A percentile compares a stretch with the other conserved stretches of the same genome.
These are phyloP conservation scores for Stagonosporopsis cucurbitacearum DNA, from an alignment of 2,329 filamentous ascomycete genomes.

Conservation along the genomic window DNA sequence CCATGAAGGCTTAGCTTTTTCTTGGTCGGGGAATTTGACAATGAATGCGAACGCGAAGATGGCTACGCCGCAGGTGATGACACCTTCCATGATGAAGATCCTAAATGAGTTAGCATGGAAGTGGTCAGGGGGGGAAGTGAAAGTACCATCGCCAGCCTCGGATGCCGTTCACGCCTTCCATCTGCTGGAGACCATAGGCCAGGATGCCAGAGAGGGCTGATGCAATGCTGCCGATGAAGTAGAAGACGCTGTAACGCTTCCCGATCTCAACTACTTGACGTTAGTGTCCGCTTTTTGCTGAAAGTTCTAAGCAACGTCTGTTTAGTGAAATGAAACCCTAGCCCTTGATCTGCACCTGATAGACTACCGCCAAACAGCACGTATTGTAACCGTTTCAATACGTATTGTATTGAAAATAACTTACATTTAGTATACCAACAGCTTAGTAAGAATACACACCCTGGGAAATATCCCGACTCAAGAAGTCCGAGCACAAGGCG, in stretches of 20 bases:
- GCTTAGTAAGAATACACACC: slow-evolving; percentile 28
- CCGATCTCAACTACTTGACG: slow-evolving; percentile 26
- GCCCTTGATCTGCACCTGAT: neutral
- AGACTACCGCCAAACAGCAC: neutral
- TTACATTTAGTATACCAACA: slow-evolving; percentile 37
- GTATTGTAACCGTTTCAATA: neutral
- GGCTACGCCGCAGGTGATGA: slow-evolving; percentile 29
- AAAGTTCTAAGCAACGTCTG: neutral
- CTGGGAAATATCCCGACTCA: slow-evolving; percentile 32
- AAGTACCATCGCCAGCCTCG: slow-evolving; percentile 31
- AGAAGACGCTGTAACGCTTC: slow-evolving; percentile 34
- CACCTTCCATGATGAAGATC: slow-evolving; percentile 38
- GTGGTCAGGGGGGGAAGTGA: neutral
- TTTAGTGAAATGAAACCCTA: neutral
- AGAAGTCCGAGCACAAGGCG: slow-evolving; percentile 28
- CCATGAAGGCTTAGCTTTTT: slow-evolving; percentile 27
- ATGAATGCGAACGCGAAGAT: slow-evolving; percentile 30
- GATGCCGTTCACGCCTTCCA: slow-evolving; percentile 30
- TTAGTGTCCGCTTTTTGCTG: neutral
- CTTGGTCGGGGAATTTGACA: slow-evolving; percentile 35
- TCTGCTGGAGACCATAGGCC: slow-evolving; percentile 32
- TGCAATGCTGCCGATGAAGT: slow-evolving; percentile 33
- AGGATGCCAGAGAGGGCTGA: slow-evolving; percentile 34
- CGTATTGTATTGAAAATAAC: neutral
- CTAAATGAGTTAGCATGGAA: slow-evolving; percentile 8